Evolutionary conservation across 2,329 filamentous ascomycete species (phyloP), one percentile per base, ranked within the genome.

Genomic region (Penicillium sp.): DNA sequence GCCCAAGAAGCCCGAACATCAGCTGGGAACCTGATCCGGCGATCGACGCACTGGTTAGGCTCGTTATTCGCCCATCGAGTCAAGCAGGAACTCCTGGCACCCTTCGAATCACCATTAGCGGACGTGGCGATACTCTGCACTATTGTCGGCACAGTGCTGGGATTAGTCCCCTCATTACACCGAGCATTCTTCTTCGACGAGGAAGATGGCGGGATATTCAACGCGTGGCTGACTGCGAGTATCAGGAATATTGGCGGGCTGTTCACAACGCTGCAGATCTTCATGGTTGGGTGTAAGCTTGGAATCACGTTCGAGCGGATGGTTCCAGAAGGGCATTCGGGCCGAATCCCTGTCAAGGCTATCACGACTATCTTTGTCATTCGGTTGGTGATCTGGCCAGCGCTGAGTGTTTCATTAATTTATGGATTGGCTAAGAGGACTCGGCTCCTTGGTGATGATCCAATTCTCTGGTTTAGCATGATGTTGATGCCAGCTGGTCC

Each of bases 261-360:
- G 0, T 89, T 89, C 67, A 85, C 87, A 0, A 81, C 84, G 0
- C 73, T 88, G 27, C 87, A 88, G 31, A 84, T 89, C 17, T 81
- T 89, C 17, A 80, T 89, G 0, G 86, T 87, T 0, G 86, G 87
- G 1, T 83, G 87, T n/a, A 86, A 86, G 62, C 78, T 89, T 1
- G 84, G 82, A 55, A 80, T 80, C 23, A 80, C 82, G 17, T 75
- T 85, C 61, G 69, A 77, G 56, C 75, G 75, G 58, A 78, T 80
- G 67, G 80, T 78, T 62, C 70, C 73, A 19, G 66, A 62, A 23
- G 46, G 54, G 5, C 19, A 53, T n/a, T 69, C 33, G 73, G 78
- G 48, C 68, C 78, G 52, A 65, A 78, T 37, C 73, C 74, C 45
- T 72, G 73, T 31, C 63, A 67, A 2, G 73, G 80, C 82, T 0